Conservation (phyloP, 441 rosid species). For the Isatis lusitanica region DNA sequence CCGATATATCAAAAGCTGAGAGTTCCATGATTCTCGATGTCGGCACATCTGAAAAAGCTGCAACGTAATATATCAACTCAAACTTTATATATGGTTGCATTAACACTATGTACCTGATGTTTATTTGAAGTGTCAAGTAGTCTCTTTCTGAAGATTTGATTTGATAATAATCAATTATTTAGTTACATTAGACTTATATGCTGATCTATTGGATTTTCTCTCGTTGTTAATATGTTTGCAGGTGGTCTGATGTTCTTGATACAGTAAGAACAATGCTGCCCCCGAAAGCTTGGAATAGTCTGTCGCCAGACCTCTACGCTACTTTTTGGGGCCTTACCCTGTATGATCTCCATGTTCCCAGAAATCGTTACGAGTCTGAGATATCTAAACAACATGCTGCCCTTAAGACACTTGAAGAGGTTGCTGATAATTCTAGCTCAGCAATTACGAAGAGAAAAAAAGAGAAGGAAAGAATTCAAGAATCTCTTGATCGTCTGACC, state of each 20-base stretch:
- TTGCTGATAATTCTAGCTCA: slow-evolving; percentile 93
- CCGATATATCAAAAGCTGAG: slow-evolving; percentile 50
- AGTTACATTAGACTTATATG: neutral
- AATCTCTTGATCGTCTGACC: slow-evolving; percentile 90
- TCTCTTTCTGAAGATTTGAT: slow-evolving; percentile 17
- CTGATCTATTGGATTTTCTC: slow-evolving; percentile 14
- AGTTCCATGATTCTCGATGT: slow-evolving; percentile 63
- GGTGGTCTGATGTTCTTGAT: slow-evolving; percentile 97
- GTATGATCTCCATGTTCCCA: slow-evolving; percentile 99
- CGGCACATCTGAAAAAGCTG: slow-evolving; percentile 59
- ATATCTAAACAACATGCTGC: slow-evolving; percentile 94
- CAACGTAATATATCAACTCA: slow-evolving; percentile 51
- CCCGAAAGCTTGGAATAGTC: slow-evolving; percentile 99
- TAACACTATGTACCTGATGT: slow-evolving; percentile 10
- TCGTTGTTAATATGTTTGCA: slow-evolving; percentile 41
- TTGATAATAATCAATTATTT: slow-evolving; percentile 6
- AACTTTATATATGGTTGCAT: neutral
- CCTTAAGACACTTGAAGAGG: slow-evolving; percentile 95
- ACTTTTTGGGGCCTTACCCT: slow-evolving; percentile 99
- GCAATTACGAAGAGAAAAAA: slow-evolving; percentile 97
- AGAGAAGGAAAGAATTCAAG: slow-evolving; percentile 99
- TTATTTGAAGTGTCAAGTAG: slow-evolving; percentile 10
- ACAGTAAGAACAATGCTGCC: slow-evolving; percentile 94
- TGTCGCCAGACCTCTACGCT: slow-evolving; percentile 97
- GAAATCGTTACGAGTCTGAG: slow-evolving; percentile 90